phyloP scores from a whole-genome alignment of 768 basidiomycete species.

The Clathrus columnatus region DNA sequence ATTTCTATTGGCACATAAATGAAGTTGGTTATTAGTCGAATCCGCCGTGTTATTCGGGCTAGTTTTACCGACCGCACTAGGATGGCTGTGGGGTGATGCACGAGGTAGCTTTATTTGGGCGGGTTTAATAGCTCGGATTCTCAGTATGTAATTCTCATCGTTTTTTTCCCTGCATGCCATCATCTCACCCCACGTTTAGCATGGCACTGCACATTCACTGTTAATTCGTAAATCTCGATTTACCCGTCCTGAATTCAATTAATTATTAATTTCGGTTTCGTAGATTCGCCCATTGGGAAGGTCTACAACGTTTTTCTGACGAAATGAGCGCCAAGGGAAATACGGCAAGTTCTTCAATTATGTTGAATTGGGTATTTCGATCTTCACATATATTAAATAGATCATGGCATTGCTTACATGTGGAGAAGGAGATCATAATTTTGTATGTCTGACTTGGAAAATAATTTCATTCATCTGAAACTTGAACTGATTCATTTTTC shows the following conservation, averaged over 20 bases:
- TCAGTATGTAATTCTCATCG: slow-evolving; percentile 34
- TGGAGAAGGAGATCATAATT: slow-evolving; percentile 76
- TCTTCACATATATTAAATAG: slow-evolving; percentile 24
- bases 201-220: slow-evolving; percentile 65
- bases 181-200: slow-evolving; percentile 25
- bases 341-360: slow-evolving; percentile 37
- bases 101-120: slow-evolving; percentile 66
- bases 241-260: neutral
- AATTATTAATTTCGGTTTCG: neutral
- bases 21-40: slow-evolving; percentile 33
- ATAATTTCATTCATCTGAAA: neutral
- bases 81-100: slow-evolving; percentile 50
- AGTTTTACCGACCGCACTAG: slow-evolving; percentile 46
- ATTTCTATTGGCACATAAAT: neutral
- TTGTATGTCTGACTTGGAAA: slow-evolving; percentile 33
- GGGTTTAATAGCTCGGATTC: slow-evolving; percentile 52
- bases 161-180: neutral
- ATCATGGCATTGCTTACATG: slow-evolving; percentile 59
- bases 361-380: neutral
- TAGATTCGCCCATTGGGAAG: slow-evolving; percentile 74
- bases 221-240: slow-evolving; percentile 49
- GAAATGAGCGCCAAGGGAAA: slow-evolving; percentile 73
- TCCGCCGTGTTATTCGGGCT: slow-evolving; percentile 55
- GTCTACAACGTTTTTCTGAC: slow-evolving; percentile 71
- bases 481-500: no score